phyloP scores from a whole-genome alignment of 2,329 filamentous ascomycete genomes.

The Colletotrichum sp. region DNA sequence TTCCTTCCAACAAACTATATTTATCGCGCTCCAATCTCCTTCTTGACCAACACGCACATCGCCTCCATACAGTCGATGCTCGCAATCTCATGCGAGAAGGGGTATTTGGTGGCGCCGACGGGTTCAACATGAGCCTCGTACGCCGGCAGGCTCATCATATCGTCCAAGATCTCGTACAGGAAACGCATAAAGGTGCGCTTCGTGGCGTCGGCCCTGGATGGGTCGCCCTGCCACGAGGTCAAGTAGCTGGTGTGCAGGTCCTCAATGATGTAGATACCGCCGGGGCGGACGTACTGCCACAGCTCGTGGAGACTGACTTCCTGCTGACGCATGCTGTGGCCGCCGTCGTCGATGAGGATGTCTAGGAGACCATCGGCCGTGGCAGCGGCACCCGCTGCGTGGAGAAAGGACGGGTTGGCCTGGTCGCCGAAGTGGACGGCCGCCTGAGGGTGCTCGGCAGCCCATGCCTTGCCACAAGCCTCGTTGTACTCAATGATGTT shows the following conservation, averaged over 20 bases:
- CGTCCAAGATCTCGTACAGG: slow-evolving; percentile 30
- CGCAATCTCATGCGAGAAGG: slow-evolving; percentile 27
- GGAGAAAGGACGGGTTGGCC: slow-evolving; percentile 38
- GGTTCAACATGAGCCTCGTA: slow-evolving; percentile 17
- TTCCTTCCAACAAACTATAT: not conserved
- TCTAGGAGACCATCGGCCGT: slow-evolving; percentile 35
- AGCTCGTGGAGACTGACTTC: slow-evolving; percentile 36
- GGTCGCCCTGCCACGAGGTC: slow-evolving; percentile 28
- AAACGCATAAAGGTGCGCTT: slow-evolving; percentile 31
- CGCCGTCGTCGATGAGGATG: slow-evolving; percentile 45
- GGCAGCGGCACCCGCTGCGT: slow-evolving; percentile 34
- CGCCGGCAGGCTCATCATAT: slow-evolving; percentile 11
- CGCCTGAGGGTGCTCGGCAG: slow-evolving; percentile 35
- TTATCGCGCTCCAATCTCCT: slow-evolving; percentile 4
- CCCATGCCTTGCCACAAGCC: slow-evolving; percentile 39
- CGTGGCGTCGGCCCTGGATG: slow-evolving; percentile 21
- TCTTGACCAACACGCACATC: slow-evolving; percentile 32
- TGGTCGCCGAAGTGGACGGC: slow-evolving; percentile 45
- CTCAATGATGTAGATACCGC: slow-evolving; percentile 39
- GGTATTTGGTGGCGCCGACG: slow-evolving; percentile 19
- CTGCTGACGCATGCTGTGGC: slow-evolving; percentile 43
- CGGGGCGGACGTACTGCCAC: slow-evolving; percentile 40
- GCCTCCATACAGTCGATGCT: slow-evolving; percentile 34
- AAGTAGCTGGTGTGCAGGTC: slow-evolving; percentile 36
- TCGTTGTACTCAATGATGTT: slow-evolving; percentile 47